These are phyloP conservation scores for Botrytis squamosa DNA, from an alignment of 2,329 filamentous ascomycete genomes.

Conservation along the genomic window DNA sequence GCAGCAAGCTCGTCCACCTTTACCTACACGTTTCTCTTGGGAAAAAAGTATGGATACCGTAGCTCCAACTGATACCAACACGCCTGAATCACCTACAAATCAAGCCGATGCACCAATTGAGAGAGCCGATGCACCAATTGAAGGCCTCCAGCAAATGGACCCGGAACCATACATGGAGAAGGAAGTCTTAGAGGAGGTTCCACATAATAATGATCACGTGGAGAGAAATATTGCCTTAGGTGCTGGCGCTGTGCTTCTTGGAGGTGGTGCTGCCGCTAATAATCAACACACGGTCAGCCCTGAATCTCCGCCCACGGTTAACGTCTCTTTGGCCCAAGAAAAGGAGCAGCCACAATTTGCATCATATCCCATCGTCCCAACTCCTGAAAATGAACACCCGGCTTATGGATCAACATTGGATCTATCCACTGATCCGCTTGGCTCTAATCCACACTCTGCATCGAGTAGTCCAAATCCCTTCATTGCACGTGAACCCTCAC, in stretches of 20 bases:
- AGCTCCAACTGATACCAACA: background rate
- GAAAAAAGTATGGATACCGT: slow-evolving; percentile 32
- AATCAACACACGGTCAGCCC: background rate
- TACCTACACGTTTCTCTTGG: slow-evolving; percentile 37
- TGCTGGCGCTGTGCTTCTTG: slow-evolving; percentile 24
- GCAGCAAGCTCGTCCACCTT: slow-evolving; percentile 23
- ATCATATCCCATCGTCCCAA: slow-evolving; percentile 19
- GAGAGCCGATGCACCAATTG: too few species aligned
- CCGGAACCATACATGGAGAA: slow-evolving; percentile 18
- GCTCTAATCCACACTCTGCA: slow-evolving; percentile 12
- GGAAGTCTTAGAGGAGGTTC: background rate
- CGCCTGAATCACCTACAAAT: background rate
- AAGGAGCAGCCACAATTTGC: slow-evolving; percentile 43
- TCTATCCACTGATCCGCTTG: slow-evolving; percentile 22
- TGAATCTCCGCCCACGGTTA: slow-evolving; percentile 31
- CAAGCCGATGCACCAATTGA: background rate
- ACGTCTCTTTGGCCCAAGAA: slow-evolving; percentile 47
- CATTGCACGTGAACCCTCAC: slow-evolving; percentile 21
- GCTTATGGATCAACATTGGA: slow-evolving; percentile 30
- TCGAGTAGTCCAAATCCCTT: slow-evolving; percentile 20
- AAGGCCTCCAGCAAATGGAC: background rate
- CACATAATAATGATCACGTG: slow-evolving; percentile 21
- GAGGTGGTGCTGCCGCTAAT: slow-evolving; percentile 19
- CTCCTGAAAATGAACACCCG: slow-evolving; percentile 44
- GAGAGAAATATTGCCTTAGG: slow-evolving; percentile 26